These are phyloP conservation scores for Oryza glumipatula DNA, from an alignment of 176 grass and related monocot species.

Conservation along the genomic window DNA sequence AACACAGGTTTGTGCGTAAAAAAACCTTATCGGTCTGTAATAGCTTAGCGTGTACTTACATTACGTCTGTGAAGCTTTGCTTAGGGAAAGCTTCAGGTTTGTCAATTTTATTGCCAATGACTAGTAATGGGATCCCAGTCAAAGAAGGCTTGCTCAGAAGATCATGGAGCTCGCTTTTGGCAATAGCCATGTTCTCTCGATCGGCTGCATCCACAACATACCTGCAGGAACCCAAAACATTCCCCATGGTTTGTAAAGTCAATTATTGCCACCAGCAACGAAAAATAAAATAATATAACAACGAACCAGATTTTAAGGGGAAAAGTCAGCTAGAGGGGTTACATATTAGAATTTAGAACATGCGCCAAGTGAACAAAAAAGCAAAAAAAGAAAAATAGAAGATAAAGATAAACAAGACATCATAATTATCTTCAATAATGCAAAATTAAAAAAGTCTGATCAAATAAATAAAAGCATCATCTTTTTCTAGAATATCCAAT, in stretches of 20 bases:
- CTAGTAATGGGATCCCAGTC: constrained; percentile 79
- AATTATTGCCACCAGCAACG: background rate
- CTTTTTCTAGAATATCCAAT: background rate
- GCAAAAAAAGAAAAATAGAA: background rate
- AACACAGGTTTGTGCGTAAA: background rate
- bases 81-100: constrained; percentile 83
- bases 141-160: constrained; percentile 91
- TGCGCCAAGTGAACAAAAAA: background rate
- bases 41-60: constrained; percentile 54
- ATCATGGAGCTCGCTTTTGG: constrained; percentile 93
- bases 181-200: constrained; percentile 81
- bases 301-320: background rate
- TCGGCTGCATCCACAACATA: constrained; percentile 97
- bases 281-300: background rate
- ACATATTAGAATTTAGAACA: background rate
- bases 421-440: background rate
- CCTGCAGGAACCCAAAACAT: constrained; percentile 38
- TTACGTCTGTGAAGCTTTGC: constrained; percentile 71
- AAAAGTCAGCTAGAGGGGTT: background rate
- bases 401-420: background rate
- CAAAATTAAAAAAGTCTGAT: background rate
- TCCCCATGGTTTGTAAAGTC: background rate
- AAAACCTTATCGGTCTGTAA: background rate
- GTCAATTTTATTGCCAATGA: constrained; percentile 94
- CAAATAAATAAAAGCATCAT: background rate